Conservation (phyloP, 2,329 filamentous ascomycete genomes). For the Huntiella decipiens region DNA sequence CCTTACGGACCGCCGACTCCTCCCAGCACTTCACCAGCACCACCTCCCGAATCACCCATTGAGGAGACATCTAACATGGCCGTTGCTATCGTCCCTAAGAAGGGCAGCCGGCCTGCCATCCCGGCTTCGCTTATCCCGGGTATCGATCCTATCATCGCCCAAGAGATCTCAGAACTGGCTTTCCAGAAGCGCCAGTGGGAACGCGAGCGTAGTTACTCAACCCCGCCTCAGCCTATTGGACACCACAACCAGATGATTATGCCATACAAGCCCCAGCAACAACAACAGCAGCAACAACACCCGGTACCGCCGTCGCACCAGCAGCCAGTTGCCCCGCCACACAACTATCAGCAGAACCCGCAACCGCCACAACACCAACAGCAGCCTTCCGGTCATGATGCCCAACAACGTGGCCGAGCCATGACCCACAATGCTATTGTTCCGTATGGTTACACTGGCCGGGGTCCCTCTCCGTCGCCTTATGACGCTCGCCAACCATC, state of each 20-base stretch:
- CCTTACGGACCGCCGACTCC: not conserved
- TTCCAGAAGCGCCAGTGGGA: slow-evolving; percentile 33
- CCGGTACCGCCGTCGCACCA: not conserved
- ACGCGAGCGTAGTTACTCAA: slow-evolving; percentile 26
- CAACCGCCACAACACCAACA: not conserved
- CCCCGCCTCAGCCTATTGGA: slow-evolving; percentile 14
- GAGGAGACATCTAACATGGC: slow-evolving; percentile 12
- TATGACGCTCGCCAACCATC: not conserved
- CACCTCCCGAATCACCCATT: slow-evolving; percentile 5
- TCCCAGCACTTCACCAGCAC: not conserved
- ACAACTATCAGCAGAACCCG: not conserved
- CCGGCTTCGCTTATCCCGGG: slow-evolving; percentile 43
- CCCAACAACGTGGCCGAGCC: slow-evolving; percentile 7
- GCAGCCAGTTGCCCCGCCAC: not conserved
- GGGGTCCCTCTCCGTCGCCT: slow-evolving; percentile 2
- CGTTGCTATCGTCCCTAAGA: slow-evolving; percentile 9
- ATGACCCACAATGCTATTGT: slow-evolving; percentile 11
- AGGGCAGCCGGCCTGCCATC: slow-evolving; percentile 21
- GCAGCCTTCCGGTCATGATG: slow-evolving; percentile 15
- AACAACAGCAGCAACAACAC: slow-evolving; percentile 18
- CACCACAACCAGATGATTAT: slow-evolving; percentile 11
- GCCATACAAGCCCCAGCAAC: slow-evolving; percentile 12
- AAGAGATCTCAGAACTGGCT: slow-evolving; percentile 38
- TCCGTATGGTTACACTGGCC: slow-evolving; percentile 10
- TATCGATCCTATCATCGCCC: slow-evolving; percentile 34